Base-by-base conservation (phyloP, 352 stramenopile species). In the Pythium pectinolyticum region DNA sequence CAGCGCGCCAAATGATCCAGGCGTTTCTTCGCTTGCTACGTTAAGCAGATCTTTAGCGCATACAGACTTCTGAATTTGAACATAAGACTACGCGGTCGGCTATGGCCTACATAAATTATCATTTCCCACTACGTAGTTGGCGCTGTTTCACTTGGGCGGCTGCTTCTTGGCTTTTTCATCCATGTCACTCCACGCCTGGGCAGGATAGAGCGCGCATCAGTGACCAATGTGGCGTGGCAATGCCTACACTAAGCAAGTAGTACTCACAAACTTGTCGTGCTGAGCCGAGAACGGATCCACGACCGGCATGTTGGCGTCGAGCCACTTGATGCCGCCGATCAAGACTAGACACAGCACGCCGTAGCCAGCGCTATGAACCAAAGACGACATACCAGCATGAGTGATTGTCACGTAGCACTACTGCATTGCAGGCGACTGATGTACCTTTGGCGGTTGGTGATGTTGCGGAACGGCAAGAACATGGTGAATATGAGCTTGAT, bases 401-500 rank as follows among this genome's bases (percentile, higher is more conserved):
- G 35, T 19, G 7, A 37, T 37, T 37, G 32, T 37, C 32, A 14
- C 32, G 12, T 37, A 37, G n/a, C 32, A 37, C 7, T 37, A 14
- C 32, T 37, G 32, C 12, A 7, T 37, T 46, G 8, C 15, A 46
- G 35, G 35, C 39, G 9, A 25, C n/a, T 11, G 34, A 30, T 31
- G 11, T 53, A 89, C 78, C 78, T 90, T 63, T 90, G 79, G 12
- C 72, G 67, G 17, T 72, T 77, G 46, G 79, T 78, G 53, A 90
- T 61, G 67, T 84, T 77, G 63, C 74, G 73, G 76, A 90, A 90
- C 58, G 78, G 75, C 65, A 90, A 63, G 67, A 88, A 81, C 75
- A 84, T 81, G 35, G 51, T 28, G 27, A 5, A 10, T 50, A 43
- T 46, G 39, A 46, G 39, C 39, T 46, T 11, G 22, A 27, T 20